These are phyloP conservation scores for Ophiostoma novo-ulmi DNA, from an alignment of 2,329 filamentous ascomycete genomes.

Conservation along the genomic window DNA sequence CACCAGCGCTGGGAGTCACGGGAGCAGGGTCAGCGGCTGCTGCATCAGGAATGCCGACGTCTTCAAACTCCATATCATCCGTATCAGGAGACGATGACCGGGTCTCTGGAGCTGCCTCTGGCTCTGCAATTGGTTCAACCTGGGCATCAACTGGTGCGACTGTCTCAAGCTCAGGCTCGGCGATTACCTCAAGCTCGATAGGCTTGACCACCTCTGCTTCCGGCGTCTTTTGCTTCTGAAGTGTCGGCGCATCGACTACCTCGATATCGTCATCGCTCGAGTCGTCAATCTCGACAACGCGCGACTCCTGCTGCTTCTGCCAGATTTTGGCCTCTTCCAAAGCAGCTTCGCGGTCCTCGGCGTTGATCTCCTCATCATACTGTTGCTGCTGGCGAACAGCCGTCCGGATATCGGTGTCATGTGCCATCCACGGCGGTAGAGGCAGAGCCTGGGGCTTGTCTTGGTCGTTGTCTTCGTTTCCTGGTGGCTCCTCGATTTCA, in stretches of 20 bases:
- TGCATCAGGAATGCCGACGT: slow-evolving; percentile 31
- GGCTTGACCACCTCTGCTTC: background rate
- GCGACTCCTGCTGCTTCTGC: slow-evolving; percentile 35
- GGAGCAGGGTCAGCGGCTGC: background rate
- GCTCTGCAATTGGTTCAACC: background rate
- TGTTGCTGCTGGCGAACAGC: slow-evolving; percentile 55
- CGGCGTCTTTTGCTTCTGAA: slow-evolving; percentile 11
- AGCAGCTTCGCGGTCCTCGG: slow-evolving; percentile 55
- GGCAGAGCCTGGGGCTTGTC: slow-evolving; percentile 44
- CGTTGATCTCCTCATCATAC: slow-evolving; percentile 56
- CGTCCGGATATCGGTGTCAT: slow-evolving; percentile 61
- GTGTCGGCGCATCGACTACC: slow-evolving; percentile 47
- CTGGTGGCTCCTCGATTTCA: slow-evolving; percentile 37
- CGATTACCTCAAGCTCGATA: too few relatives aligned
- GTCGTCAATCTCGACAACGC: slow-evolving; percentile 52
- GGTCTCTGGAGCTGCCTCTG: slow-evolving; percentile 4
- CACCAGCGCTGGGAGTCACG: too few relatives aligned
- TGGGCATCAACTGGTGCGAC: background rate
- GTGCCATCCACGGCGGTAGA: slow-evolving; percentile 69
- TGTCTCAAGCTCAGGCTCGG: background rate
- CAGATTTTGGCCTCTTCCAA: slow-evolving; percentile 51
- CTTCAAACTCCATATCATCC: slow-evolving; percentile 37
- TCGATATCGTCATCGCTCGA: slow-evolving; percentile 59
- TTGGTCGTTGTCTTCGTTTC: background rate
- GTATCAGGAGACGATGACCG: slow-evolving; percentile 30